These are phyloP conservation scores for Phytophthora fragariae DNA, from an alignment of 352 stramenopile species.

Conservation along the genomic window DNA sequence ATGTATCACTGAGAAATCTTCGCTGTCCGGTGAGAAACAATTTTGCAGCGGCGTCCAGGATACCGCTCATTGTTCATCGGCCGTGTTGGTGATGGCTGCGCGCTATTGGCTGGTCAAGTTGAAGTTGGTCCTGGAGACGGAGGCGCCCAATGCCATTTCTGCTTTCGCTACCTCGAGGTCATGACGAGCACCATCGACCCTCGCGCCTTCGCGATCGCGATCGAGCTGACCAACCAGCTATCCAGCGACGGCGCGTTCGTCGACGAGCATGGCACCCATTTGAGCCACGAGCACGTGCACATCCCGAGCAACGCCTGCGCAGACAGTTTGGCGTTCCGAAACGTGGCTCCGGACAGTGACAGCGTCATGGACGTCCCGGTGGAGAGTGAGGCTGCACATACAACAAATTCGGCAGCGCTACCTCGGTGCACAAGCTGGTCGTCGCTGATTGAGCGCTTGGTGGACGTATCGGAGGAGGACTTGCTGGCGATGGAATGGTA, in stretches of 20 bases:
- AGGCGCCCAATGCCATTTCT: slow-evolving; percentile 7
- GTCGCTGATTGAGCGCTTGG: slow-evolving; percentile 20
- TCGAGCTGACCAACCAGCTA: slow-evolving; percentile 26
- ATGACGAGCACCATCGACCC: slow-evolving; percentile 23
- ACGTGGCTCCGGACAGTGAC: slow-evolving; percentile 6
- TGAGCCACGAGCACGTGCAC: background rate
- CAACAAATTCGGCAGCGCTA: background rate
- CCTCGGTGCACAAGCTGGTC: slow-evolving; percentile 15
- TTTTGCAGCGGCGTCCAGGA: background rate
- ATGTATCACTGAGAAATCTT: slow-evolving; percentile 31
- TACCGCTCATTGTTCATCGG: background rate
- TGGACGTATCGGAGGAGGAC: slow-evolving; percentile 17
- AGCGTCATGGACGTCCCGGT: background rate
- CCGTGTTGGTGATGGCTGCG: background rate
- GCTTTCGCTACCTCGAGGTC: slow-evolving; percentile 1
- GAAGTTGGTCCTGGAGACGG: background rate
- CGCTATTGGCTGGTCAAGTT: background rate
- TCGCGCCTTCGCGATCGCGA: slow-evolving; percentile 25
- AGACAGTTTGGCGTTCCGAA: slow-evolving; percentile 1
- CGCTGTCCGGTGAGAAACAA: slow-evolving; percentile 6
- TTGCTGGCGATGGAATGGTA: slow-evolving; percentile 17
- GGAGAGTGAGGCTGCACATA: background rate
- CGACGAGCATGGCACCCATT: slow-evolving; percentile 1
- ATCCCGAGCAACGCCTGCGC: slow-evolving; percentile 1
- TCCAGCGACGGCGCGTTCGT: slow-evolving; percentile 30